These are phyloP conservation scores for Eragrostis tef DNA, from an alignment of 202 grass and related monocot genomes.

Conservation along the genomic window DNA sequence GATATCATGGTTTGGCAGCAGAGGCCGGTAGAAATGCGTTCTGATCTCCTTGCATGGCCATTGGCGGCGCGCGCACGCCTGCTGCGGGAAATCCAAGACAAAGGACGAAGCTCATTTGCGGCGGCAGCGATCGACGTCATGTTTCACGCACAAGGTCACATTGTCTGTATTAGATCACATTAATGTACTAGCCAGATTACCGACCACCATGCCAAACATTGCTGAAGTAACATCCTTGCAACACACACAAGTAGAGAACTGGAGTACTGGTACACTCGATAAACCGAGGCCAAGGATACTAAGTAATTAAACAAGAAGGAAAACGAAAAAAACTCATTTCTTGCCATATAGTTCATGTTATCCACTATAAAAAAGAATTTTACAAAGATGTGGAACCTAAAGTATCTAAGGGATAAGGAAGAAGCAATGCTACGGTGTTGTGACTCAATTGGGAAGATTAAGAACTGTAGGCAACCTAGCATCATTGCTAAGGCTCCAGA, in stretches of 20 bases:
- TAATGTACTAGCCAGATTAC: neutral
- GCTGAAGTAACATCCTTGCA: neutral
- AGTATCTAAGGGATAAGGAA: neutral
- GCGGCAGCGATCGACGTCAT: neutral
- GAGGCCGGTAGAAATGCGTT: too few relatives aligned
- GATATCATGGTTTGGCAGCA: too few relatives aligned
- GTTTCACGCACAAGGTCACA: neutral
- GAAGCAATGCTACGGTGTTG: neutral
- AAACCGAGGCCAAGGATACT: neutral
- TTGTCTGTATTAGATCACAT: neutral
- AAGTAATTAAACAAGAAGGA: neutral
- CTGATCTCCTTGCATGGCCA: neutral
- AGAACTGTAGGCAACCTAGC: neutral
- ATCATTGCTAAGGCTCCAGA: neutral
- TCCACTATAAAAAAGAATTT: neutral
- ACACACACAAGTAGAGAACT: too few relatives aligned
- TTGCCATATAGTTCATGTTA: neutral
- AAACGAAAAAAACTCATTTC: neutral
- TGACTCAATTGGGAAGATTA: neutral
- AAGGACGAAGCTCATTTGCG: neutral
- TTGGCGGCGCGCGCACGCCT: neutral
- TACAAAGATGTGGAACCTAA: constrained; percentile 3
- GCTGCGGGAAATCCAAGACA: neutral
- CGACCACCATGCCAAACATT: neutral
- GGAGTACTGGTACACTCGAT: too few relatives aligned